Conservation (phyloP, 2,329 filamentous ascomycete genomes). For the Mycosphaerelloides madeirae region DNA sequence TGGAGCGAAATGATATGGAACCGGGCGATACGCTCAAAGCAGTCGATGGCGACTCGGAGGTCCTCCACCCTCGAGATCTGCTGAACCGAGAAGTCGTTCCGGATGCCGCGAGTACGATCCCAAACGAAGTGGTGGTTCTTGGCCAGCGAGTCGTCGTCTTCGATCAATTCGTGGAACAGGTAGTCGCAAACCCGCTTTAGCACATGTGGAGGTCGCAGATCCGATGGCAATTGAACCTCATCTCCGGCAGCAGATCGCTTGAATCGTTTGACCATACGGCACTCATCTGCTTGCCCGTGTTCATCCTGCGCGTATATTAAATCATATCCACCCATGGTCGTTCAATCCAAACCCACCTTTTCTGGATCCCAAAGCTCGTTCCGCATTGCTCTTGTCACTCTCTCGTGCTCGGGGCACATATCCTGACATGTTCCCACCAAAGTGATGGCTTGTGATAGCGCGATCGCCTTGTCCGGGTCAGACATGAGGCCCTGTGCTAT, state of each 20-base stretch:
- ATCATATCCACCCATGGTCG: conserved; percentile 19
- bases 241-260: conserved; percentile 58
- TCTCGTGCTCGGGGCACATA: conserved; percentile 62
- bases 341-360: conserved; percentile 43
- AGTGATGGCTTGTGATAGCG: conserved; percentile 57
- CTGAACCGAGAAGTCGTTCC: conserved; percentile 62
- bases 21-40: conserved; percentile 58
- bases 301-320: conserved; percentile 30
- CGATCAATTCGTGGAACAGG: conserved; percentile 46
- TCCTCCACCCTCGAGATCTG: conserved; percentile 54
- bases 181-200: conserved; percentile 43
- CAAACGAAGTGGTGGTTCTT: conserved; percentile 60
- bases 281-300: conserved; percentile 38
- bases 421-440: conserved; percentile 57
- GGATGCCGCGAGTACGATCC: conserved; percentile 60
- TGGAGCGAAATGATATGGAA: conserved; percentile 61
- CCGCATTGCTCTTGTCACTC: conserved; percentile 57
- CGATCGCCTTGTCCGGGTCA: conserved; percentile 57
- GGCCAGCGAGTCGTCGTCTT: conserved; percentile 45
- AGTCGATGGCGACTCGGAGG: conserved; percentile 54
- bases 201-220: conserved; percentile 54
- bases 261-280: conserved; percentile 61
- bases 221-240: conserved; percentile 59
- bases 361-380: conserved; percentile 59
- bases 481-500: conserved; percentile 52